These are phyloP conservation scores for Aspergillus sp. DNA, from an alignment of 2,329 filamentous ascomycete species.

Conservation along the genomic window DNA sequence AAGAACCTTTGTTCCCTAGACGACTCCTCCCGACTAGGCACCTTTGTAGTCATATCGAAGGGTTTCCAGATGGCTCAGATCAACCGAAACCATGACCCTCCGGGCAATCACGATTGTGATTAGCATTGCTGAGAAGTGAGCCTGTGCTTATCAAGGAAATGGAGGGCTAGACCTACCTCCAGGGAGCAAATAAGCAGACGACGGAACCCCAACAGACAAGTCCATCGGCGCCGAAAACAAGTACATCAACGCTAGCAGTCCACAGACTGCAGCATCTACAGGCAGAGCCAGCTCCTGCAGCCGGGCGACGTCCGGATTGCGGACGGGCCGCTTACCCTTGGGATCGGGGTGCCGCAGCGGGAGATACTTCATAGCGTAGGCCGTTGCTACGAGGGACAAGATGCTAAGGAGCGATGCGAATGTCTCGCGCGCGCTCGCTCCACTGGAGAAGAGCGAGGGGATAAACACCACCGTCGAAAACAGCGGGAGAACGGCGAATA, in stretches of 20 bases:
- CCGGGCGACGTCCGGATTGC: conserved; percentile 17
- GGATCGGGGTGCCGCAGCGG: conserved; percentile 25
- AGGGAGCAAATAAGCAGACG: conserved; percentile 35
- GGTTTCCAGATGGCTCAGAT: conserved; percentile 35
- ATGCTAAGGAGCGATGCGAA: conserved; percentile 31
- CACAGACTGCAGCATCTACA: conserved; percentile 28
- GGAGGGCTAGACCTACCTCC: conserved; percentile 28
- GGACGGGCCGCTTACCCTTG: conserved; percentile 29
- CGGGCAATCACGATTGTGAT: conserved; percentile 29
- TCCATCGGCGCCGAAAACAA: conserved; percentile 14
- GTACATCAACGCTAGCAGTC: conserved; percentile 28
- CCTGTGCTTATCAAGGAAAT: too few relatives aligned
- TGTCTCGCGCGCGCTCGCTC: conserved; percentile 18
- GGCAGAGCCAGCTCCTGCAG: conserved; percentile 23
- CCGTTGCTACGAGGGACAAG: conserved; percentile 36
- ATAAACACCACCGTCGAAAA: conserved; percentile 30
- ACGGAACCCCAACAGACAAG: conserved; percentile 17
- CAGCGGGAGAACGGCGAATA: conserved; percentile 39
- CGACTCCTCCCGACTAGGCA: conserved; percentile 21
- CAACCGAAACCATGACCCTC: conserved; percentile 37
- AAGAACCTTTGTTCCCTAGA: too few relatives aligned
- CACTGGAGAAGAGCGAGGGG: conserved; percentile 26
- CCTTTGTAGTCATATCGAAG: conserved; percentile 44
- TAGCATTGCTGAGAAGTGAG: conserved; percentile 28
- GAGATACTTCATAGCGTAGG: conserved; percentile 35